Evolutionary conservation across 2,329 filamentous ascomycete species (phyloP), one percentile per base, ranked within the genome.

Genomic region (Reticulascus tulasneorum): DNA sequence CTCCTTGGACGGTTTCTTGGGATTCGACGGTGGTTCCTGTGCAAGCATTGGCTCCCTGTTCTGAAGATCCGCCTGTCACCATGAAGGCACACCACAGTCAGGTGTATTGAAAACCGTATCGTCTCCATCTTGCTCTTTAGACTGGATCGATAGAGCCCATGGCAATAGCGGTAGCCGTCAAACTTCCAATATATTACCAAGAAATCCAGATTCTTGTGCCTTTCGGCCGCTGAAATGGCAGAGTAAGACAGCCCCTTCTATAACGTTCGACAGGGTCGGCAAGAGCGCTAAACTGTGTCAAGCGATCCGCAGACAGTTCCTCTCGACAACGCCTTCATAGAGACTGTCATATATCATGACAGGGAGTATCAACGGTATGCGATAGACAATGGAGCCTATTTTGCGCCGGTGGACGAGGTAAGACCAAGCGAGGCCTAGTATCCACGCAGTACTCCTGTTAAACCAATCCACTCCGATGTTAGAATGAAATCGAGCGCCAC

Each of bases 361-460:
- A 72, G 84, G 53, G 69, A 73, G 29, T 88, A 79, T 55, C 84
- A 88, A 47, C 71, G 72, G 52, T 79, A 82, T 61, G 73, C 83
- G 15, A 57, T 87, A 35, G 71, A 79, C 20, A 77, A 82, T 47
- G 67, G 66, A 23, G 73, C 77, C 44, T 85, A 84, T 54, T 82
- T 84, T 48, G 75, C 68, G 29, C 84, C 84, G 8, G 67, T 84
- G 38, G 84, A 88, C 53, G 82, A 86, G 69, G 84, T 86, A 67
- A 49, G 62, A 49, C 17, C 17, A 25, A 11, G 16, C 20, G 19
- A 13, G 29, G 8, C 15, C 9, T 27, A 13, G n/a, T n/a, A n/a
- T n/a, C n/a, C n/a, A 30, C 16, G 17, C 19, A 15, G 11, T 20
- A 13, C 18, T 23, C 17, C 15, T 33, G 33, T n/a, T 33, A 17